Conservation (phyloP, 139 green algal species). For the Coelastrella sp. region DNA sequence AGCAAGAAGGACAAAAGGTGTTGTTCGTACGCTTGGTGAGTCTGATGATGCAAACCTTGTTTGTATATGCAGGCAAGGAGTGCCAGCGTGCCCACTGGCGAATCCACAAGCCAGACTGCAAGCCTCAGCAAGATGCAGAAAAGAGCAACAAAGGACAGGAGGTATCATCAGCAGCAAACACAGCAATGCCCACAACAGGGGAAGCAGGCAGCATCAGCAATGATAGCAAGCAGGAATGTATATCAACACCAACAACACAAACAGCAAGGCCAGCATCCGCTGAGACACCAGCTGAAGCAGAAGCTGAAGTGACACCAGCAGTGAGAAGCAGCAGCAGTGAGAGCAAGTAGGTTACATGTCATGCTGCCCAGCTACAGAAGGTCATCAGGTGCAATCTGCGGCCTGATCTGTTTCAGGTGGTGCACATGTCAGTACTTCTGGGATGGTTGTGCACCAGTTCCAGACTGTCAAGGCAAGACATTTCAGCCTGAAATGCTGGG, state of each 20-base stretch:
- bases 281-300: background rate
- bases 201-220: background rate
- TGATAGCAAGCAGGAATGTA: background rate
- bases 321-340: background rate
- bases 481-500: too few relatives aligned
- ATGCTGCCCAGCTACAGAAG: background rate
- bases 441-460: too few relatives aligned
- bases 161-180: background rate
- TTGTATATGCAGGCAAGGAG: background rate
- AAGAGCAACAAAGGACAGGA: background rate
- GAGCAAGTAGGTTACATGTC: background rate
- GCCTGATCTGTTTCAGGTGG: too few relatives aligned
- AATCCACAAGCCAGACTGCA: conserved; percentile 25
- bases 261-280: background rate
- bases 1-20: background rate
- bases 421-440: too few relatives aligned
- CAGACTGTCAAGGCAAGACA: too few relatives aligned
- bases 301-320: background rate
- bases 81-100: conserved; percentile 2
- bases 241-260: background rate
- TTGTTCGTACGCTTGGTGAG: background rate
- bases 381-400: background rate
- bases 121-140: background rate
- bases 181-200: background rate
- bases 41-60: background rate